Evolutionary conservation across 1,284 basidiomycete genomes (phyloP), one percentile per base, ranked within the genome.

Genomic region (Malassezia psittaci): DNA sequence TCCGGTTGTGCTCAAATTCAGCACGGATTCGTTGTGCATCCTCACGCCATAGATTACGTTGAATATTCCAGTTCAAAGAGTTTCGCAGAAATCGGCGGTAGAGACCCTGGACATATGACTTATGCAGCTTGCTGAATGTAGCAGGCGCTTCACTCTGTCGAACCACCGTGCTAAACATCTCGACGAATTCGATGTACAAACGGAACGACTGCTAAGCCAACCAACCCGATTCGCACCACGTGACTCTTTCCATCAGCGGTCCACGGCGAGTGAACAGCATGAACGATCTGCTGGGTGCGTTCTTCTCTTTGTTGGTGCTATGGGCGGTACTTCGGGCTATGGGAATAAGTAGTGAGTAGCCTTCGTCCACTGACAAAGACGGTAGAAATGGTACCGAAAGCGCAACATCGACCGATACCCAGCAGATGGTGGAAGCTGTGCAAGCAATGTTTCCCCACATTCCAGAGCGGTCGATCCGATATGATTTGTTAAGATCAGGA

Each of bases 1-100:
- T 80, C 58, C 90, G 90, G 80, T 94, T 88, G 64, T 81, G 78
- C 78, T 96, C 90, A 75, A 96, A 96, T 41, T 90, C 84, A 61
- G 90, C 89, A 59, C 90, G 80, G 67, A 94, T 88, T 75, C 85
- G 79, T 65, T 90, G 77, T 5, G 90, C 90, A 70, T 85, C 81
- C 63, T 81, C 81, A 61, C 90, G 81, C 88, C 88, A 94, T 6
- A 88, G 70, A 70, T 90, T 86, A 61, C 90, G 79, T 56, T 85
- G 80, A 65, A 93, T 81, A 55, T 83, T 83, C 90, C 90, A 96
- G 78, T 96, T 84, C 54, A 90, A 79, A 57, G 86, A 81, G 76
- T 93, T 90, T 66, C 81, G 85, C 58, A 94, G 81, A 72, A 83
- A 83, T 46, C 90, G 84, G 72, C 83, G 85, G 80, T 94, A 96